Percentiles rank a stretch among this genome's conserved stretches.
These are phyloP conservation scores for Kazachstania martiniae DNA, from an alignment of 805 yeast species.

Conservation along the genomic window DNA sequence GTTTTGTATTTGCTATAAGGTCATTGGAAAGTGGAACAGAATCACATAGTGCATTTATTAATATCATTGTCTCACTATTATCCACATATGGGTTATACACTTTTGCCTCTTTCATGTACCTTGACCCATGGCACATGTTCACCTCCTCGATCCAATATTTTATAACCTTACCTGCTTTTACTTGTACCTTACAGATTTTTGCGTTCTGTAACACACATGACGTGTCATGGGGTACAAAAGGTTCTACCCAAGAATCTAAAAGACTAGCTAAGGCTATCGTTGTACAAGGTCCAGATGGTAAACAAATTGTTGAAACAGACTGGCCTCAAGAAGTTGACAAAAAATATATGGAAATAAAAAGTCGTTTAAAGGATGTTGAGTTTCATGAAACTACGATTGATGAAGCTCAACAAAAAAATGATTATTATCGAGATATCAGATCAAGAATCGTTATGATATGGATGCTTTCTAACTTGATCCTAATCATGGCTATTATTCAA, in stretches of 20 bases:
- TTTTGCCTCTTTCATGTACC: slow-evolving; percentile 68
- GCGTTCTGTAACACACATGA: slow-evolving; percentile 58
- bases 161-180: slow-evolving; percentile 79
- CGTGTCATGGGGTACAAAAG: slow-evolving; percentile 93
- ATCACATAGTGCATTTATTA: slow-evolving; percentile 45
- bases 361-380: slow-evolving; percentile 28
- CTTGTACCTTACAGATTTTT: slow-evolving; percentile 86
- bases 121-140: slow-evolving; percentile 95
- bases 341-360: slow-evolving; percentile 28
- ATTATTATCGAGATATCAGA: slow-evolving; percentile 89
- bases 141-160: slow-evolving; percentile 85
- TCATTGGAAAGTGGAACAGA: slow-evolving; percentile 34
- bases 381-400: slow-evolving; percentile 21
- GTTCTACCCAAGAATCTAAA: slow-evolving; percentile 66
- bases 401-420: slow-evolving; percentile 39
- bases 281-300: slow-evolving; percentile 69
- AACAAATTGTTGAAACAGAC: slow-evolving; percentile 59
- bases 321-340: slow-evolving; percentile 32
- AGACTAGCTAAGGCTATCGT: slow-evolving; percentile 75
- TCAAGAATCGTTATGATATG: slow-evolving; percentile 93
- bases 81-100: slow-evolving; percentile 89
- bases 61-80: slow-evolving; percentile 71
- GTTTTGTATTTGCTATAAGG: slow-evolving; percentile 63
- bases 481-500: slow-evolving; percentile 82
- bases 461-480: slow-evolving; percentile 72